These are phyloP conservation scores for Talaromyces sp. DNA, from an alignment of 2,329 filamentous ascomycete species.

Conservation along the genomic window DNA sequence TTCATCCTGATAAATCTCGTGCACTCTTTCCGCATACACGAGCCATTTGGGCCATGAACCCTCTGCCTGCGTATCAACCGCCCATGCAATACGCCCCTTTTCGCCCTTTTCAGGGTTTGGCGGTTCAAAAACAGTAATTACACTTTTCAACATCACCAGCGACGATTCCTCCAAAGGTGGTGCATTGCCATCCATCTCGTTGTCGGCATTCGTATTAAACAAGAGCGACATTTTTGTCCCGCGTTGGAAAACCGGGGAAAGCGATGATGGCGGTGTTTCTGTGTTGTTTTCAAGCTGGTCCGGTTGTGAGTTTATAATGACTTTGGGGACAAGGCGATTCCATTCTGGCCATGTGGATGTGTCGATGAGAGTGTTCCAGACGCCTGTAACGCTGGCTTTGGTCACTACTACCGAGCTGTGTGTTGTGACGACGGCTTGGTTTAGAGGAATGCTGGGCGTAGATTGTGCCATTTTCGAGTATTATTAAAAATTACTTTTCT, in stretches of 20 bases:
- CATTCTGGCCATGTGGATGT: neutral
- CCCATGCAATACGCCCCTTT: neutral
- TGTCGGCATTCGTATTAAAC: neutral
- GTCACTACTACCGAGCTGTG: neutral
- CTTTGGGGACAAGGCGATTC: neutral
- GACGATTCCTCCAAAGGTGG: neutral
- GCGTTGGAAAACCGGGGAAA: neutral
- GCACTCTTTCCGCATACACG: neutral
- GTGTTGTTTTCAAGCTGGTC: neutral
- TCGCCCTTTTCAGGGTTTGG: neutral
- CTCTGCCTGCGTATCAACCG: neutral
- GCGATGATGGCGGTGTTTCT: neutral
- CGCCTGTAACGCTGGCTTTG: neutral
- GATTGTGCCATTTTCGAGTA: neutral
- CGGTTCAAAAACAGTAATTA: neutral
- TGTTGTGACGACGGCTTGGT: neutral
- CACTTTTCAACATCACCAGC: neutral
- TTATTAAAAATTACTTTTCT: no score
- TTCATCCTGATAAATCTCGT: neutral
- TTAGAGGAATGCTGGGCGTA: neutral
- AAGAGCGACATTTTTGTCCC: neutral
- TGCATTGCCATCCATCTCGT: neutral
- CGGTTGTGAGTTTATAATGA: neutral
- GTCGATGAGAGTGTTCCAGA: neutral
- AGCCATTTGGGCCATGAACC: neutral